Percentiles rank a stretch among this genome's conserved stretches.
phyloP scores from a whole-genome alignment of 805 yeast species.

The Candida mattraensis region DNA sequence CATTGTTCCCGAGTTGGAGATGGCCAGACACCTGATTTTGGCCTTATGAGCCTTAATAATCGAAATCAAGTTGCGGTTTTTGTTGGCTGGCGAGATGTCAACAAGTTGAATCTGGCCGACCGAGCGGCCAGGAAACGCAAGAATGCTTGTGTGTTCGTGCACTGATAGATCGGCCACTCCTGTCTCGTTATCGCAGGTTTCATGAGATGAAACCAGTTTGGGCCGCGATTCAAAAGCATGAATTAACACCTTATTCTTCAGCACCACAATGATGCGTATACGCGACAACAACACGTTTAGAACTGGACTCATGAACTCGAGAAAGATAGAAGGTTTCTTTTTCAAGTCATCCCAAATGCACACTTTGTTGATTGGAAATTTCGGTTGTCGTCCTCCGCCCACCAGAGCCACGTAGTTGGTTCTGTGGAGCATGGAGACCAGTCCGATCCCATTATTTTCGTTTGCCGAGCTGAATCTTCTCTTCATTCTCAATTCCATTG shows the following conservation, averaged over 20 bases:
- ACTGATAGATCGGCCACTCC: constrained; percentile 57
- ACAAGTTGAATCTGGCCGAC: constrained; percentile 80
- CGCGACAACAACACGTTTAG: constrained; percentile 74
- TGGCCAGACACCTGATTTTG: constrained; percentile 57
- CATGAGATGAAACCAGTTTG: constrained; percentile 57
- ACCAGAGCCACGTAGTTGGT: constrained; percentile 88
- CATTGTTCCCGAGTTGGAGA: constrained; percentile 63
- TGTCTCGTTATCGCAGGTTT: constrained; percentile 59
- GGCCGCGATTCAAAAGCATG: constrained; percentile 86
- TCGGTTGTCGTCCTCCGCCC: constrained; percentile 85
- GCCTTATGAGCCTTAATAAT: constrained; percentile 79
- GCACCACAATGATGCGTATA: constrained; percentile 69
- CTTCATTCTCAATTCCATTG: constrained; percentile 72
- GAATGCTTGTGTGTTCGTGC: constrained; percentile 34
- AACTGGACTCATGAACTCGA: constrained; percentile 78
- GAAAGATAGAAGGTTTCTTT: constrained; percentile 63
- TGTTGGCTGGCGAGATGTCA: constrained; percentile 66
- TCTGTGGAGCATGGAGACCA: constrained; percentile 78
- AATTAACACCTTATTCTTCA: constrained; percentile 65
- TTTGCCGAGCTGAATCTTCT: constrained; percentile 42
- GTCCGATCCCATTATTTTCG: constrained; percentile 60
- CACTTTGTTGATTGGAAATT: constrained; percentile 74
- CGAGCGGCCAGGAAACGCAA: constrained; percentile 77
- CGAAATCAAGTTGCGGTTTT: constrained; percentile 60
- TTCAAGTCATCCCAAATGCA: constrained; percentile 92